Evolutionary conservation across 805 yeast species (phyloP), one percentile per base, ranked within the genome.

Genomic region (Metschnikowia lochheadii): DNA sequence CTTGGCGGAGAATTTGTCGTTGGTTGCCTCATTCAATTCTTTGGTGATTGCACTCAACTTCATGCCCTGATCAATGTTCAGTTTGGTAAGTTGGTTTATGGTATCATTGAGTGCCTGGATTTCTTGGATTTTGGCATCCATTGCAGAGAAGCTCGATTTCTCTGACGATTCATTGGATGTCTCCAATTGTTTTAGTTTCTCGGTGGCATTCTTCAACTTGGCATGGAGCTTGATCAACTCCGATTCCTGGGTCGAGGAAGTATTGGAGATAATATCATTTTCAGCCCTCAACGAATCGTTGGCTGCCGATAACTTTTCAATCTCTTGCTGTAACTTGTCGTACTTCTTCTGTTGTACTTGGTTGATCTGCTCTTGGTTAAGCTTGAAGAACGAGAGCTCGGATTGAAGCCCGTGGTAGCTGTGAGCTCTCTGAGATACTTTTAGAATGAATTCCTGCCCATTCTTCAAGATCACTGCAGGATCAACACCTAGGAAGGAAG

Each of bases 1-100:
- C n/a, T n/a, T n/a, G n/a, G n/a, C n/a, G n/a, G n/a, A n/a, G 50
- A 72, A 73, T 48, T 63, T 67, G n/a, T 67, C 69, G 47, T 69
- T 72, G 46, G 67, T 59, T n/a, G 58, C 53, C n/a, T 67, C 70
- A 52, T 70, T 73, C 40, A 72, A 50, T 44, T 71, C 70, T 43
- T 65, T 66, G 1, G 69, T 65, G 33, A 72, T 49, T 49, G 70
- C 67, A 50, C 67, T 70, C 18, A 72, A 52, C 50, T 62, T 63
- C 53, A 64, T 67, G 36, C 66, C 69, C 48, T 66, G 69, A 8
- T 69, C 76, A 8, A 73, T 65, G 51, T 70, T 73, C 8, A 65
- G 57, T 36, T 59, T 57, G 1, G 75, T 65, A 42, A 72, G 63
- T 32, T 57, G 55, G 48, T 63, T 63, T 6, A 68, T 55, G 6